These are phyloP conservation scores for Alternaria metachromatica DNA, from an alignment of 2,329 filamentous ascomycete genomes.

Conservation along the genomic window DNA sequence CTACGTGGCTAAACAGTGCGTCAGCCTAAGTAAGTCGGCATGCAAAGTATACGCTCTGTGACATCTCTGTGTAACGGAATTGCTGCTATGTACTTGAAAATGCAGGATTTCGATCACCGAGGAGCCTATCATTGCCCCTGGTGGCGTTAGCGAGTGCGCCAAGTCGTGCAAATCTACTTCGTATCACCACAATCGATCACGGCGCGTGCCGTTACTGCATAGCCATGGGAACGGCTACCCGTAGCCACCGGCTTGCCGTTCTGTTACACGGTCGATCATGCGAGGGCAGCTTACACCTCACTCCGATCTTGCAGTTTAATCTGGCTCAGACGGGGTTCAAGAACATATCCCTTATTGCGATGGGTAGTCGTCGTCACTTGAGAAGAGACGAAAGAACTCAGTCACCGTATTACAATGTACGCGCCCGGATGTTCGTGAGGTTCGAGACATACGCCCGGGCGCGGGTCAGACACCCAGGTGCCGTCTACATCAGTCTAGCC, in stretches of 20 bases:
- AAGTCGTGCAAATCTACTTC: not conserved
- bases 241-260: not conserved
- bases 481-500: not conserved
- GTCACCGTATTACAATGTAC: not conserved
- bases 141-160: not conserved
- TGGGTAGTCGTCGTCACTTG: too few relatives aligned
- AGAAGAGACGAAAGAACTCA: not conserved
- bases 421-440: not conserved
- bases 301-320: not conserved
- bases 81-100: not conserved
- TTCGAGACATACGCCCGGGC: not conserved
- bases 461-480: not conserved
- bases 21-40: not conserved
- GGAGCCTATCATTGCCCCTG: not conserved
- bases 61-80: not conserved
- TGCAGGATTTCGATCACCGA: constrained; percentile 1
- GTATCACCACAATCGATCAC: not conserved
- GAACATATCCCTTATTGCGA: not conserved
- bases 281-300: not conserved
- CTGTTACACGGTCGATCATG: not conserved
- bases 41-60: not conserved
- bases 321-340: not conserved
- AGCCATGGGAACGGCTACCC: not conserved
- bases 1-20: not conserved
- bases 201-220: not conserved